Evolutionary conservation across 2,329 filamentous ascomycete genomes (phyloP).

Genomic region (Ophiostoma fasciatum): DNA sequence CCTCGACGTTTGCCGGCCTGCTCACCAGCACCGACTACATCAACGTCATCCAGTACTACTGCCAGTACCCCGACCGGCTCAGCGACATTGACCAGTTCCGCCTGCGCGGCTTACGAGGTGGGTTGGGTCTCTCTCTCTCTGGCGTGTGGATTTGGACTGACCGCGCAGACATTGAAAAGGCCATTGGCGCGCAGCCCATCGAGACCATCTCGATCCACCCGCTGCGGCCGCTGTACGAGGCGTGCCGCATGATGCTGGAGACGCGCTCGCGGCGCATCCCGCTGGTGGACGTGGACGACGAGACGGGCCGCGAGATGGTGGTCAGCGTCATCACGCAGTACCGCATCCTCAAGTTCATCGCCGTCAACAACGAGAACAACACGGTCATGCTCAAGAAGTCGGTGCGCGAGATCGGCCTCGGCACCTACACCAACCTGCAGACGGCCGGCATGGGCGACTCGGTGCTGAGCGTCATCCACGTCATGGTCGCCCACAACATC

Average conservation of each 20-base stretch:
- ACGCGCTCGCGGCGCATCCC: conserved; percentile 89
- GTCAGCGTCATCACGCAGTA: conserved; percentile 97
- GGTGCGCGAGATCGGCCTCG: conserved; percentile 68
- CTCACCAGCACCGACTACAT: conserved; percentile 95
- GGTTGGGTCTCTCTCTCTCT: background rate
- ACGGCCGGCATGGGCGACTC: conserved; percentile 80
- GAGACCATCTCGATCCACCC: conserved; percentile 96
- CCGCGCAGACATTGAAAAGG: conserved; percentile 73
- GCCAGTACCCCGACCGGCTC: conserved; percentile 84
- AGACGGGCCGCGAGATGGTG: conserved; percentile 82
- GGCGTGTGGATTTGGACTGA: background rate
- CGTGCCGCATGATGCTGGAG: conserved; percentile 84
- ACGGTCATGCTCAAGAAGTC: conserved; percentile 82
- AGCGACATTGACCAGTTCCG: conserved; percentile 87
- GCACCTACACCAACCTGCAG: conserved; percentile 66
- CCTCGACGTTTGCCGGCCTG: conserved; percentile 83
- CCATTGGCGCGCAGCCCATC: conserved; percentile 77
- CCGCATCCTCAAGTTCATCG: conserved; percentile 95
- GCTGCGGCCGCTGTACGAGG: conserved; percentile 80
- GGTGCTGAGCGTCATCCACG: conserved; percentile 86
- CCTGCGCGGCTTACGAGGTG: conserved; percentile 80
- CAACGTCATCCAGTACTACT: conserved; percentile 98
- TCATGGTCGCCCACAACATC: conserved; percentile 85
- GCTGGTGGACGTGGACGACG: conserved; percentile 83
- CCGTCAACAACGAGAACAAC: conserved; percentile 76